Conservation (phyloP, 2,329 filamentous ascomycete species). For the Fusarium equiseti region DNA sequence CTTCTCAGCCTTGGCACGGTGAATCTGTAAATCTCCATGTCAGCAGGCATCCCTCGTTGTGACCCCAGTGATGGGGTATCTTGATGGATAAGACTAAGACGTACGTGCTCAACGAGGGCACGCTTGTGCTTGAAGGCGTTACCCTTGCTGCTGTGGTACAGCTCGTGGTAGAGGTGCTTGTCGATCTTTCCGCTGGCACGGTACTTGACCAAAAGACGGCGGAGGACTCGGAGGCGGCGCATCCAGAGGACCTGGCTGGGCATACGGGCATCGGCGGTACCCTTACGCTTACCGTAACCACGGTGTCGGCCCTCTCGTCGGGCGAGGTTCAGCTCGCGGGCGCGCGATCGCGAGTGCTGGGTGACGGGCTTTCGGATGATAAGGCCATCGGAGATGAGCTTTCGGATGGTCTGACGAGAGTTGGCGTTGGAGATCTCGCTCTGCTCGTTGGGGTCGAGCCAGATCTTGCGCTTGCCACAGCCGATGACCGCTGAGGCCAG, state of each 20-base stretch:
- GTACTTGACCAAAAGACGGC: constrained; percentile 99
- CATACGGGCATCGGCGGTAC: constrained; percentile 99
- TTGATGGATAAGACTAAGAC: constrained; percentile 66
- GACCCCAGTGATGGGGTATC: not conserved
- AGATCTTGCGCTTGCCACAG: constrained; percentile 99
- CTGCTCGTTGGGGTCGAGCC: constrained; percentile 99
- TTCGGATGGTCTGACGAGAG: constrained; percentile 99
- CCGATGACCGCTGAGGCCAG: constrained; percentile 98
- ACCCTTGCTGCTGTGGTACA: constrained; percentile 99
- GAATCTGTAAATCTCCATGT: constrained; percentile 74
- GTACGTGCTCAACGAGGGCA: constrained; percentile 99
- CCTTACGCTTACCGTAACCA: constrained; percentile 99
- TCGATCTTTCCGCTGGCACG: constrained; percentile 99
- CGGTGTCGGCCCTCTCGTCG: constrained; percentile 97
- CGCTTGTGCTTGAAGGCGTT: constrained; percentile 99
- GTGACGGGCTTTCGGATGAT: constrained; percentile 99
- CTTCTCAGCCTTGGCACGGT: constrained; percentile 99
- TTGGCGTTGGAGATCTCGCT: constrained; percentile 99
- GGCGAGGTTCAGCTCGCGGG: constrained; percentile 93
- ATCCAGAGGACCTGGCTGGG: constrained; percentile 98
- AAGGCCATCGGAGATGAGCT: constrained; percentile 99
- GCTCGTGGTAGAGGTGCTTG: constrained; percentile 99
- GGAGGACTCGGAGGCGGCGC: constrained; percentile 99
- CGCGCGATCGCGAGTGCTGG: constrained; percentile 98
- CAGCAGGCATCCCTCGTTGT: constrained; percentile 19